Base-by-base conservation (phyloP, 2,329 filamentous ascomycete species). In the Cercospora zeina region DNA sequence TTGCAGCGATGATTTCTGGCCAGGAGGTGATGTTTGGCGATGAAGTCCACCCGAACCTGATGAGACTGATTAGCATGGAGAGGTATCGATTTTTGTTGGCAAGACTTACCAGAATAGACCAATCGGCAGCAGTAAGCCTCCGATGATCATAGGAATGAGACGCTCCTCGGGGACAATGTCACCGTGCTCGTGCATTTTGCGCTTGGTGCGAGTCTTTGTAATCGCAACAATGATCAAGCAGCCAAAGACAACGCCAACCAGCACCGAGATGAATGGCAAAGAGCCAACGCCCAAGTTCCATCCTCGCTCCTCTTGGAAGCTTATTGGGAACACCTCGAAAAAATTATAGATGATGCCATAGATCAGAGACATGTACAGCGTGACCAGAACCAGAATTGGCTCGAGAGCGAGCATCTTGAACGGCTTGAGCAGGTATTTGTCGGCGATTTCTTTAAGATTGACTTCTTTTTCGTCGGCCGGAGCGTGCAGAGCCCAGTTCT, bases 401-500 rank as follows among this genome's bases (percentile, higher is more conserved):
- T 83, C 67, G 31, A 68, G 51, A 13, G 56, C 58, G 47, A 70
- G 60, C 55, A 70, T 67, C 54, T 70, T 69, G 42, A 68, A 68
- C 1, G 69, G 69, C 4, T 67, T 60, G 84, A 88, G 75, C 30
- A 85, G 78, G 67, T 87, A 81, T 69, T 83, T 84, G 31, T 83
- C 83, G 7, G 78, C 71, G 58, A 84, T 77, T 37, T 77, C 74
- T 9, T 75, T 75, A 9, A 74, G 58, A 64, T 82, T 77, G 55
- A 81, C 69, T 36, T 79, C 73, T 11, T 75, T 73, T 5, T 71
- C 71, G 31, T 79, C 77, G 42, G 80, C 73, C 54, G 76, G 78
- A 3, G 69, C 68, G 16, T 56, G 68, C 8, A 70, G 58, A 9
- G 65, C 64, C 60, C 60, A 66, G 27, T 71, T 74, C 13, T 77